Base-by-base conservation (phyloP, 2,329 filamentous ascomycete genomes). In the Cytospora paraplurivora region DNA sequence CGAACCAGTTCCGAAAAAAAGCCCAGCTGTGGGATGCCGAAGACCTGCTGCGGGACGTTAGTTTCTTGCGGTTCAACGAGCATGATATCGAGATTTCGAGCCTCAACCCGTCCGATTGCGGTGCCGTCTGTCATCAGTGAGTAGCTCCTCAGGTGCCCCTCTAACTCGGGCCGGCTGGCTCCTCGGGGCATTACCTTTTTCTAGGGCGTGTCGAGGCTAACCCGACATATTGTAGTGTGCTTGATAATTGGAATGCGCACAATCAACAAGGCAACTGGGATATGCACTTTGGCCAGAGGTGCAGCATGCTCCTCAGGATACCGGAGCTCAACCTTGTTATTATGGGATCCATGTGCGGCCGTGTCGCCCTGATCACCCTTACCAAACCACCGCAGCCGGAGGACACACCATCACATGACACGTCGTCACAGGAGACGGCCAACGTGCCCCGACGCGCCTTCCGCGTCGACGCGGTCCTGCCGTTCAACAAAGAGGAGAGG, bases 301-400 rank as follows among this genome's bases (percentile, higher is more conserved):
- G 91, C 27, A 88, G 83, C 74, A 86, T 90, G 80, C 75, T 86
- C 44, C 76, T 82, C 0, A 81, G 87, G 57, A 85, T 93, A 1
- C 88, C 88, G 0, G 87, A 91, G 68, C 78, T 95, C 1, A 88
- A 82, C n/a, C 77, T 93, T 15, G 82, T 93, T 10, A 78, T 91
- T 3, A 77, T 88, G 1, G 91, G 83, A 0, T 88, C 87, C 12
- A 82, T 87, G n/a, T 83, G 82, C 55, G 91, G 91, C 0, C 81
- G 86, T 10, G 89, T 86, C 0, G 81, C 83, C 1, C 76, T 94
- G 3, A 72, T 90, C 59, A 82, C 81, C 1, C 73, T 92, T 33
- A 90, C 88, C 71, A 56, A 73, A 72, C 66, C 74, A 70, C 71
- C 72, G 63, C 66, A 67, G 65, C 56, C 68, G 67, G 21, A 69